A percentile compares a stretch with the other conserved stretches of the same genome.
phyloP scores from a whole-genome alignment of 2,329 filamentous ascomycete genomes.

The Alternaria sp. region DNA sequence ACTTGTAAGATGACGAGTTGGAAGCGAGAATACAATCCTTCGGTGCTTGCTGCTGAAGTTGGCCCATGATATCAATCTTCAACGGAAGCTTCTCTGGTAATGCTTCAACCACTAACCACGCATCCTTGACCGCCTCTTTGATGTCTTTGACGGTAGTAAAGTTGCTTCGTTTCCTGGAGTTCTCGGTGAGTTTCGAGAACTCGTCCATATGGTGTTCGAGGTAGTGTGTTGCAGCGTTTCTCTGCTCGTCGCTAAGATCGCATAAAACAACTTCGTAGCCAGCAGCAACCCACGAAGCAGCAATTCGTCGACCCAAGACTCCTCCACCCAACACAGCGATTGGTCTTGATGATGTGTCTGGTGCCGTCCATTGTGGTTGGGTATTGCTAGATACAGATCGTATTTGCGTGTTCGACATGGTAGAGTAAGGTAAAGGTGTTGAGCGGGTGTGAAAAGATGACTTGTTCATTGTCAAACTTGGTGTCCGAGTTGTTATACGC shows the following conservation, averaged over 20 bases:
- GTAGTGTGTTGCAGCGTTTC: constrained; percentile 17
- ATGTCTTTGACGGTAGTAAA: constrained; percentile 47
- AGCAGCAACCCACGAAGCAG: constrained; percentile 19
- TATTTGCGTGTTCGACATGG: constrained; percentile 4
- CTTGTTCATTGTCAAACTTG: fast-evolving
- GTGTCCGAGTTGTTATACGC: not conserved
- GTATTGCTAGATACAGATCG: constrained; percentile 2
- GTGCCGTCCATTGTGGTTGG: constrained; percentile 11
- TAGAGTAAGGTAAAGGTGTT: not conserved
- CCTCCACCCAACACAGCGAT: constrained; percentile 22
- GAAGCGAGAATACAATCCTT: constrained; percentile 59
- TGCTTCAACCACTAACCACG: constrained; percentile 65
- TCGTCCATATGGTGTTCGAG: constrained; percentile 13
- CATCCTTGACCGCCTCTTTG: constrained; percentile 52
- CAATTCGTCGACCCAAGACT: constrained; percentile 21
- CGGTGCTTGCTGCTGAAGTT: constrained; percentile 55
- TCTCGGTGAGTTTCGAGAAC: constrained; percentile 6
- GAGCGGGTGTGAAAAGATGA: not conserved
- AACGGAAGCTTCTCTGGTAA: constrained; percentile 61
- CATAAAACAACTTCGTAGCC: constrained; percentile 17
- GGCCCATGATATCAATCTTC: constrained; percentile 59
- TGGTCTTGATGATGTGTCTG: constrained; percentile 12
- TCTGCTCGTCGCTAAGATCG: constrained; percentile 18
- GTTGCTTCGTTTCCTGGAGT: not conserved
- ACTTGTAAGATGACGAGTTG: constrained; percentile 64